Percentiles rank a stretch among this genome's conserved stretches.
These are phyloP conservation scores for Dunaliella primolecta DNA, from an alignment of 139 green algal genomes.

Conservation along the genomic window DNA sequence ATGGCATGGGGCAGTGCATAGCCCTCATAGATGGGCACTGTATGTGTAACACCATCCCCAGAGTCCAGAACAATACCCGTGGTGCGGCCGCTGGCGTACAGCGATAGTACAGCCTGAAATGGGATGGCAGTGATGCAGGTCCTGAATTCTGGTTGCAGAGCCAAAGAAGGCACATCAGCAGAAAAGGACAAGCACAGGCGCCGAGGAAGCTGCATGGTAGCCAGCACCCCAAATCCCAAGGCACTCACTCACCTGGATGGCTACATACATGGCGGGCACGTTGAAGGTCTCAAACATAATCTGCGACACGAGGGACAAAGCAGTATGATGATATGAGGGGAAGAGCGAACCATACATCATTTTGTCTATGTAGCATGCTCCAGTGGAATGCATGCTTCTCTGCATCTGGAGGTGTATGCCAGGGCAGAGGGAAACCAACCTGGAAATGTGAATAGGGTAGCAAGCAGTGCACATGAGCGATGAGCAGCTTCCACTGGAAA, in stretches of 20 bases:
- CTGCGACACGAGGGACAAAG: slow-evolving; percentile 45
- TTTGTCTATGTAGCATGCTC: too few relatives aligned
- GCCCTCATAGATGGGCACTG: slow-evolving; percentile 97
- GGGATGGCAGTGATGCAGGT: neutral
- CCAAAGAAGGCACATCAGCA: neutral
- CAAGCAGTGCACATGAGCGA: too few relatives aligned
- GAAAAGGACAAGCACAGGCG: neutral
- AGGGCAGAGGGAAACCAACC: too few relatives aligned
- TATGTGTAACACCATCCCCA: slow-evolving; percentile 96
- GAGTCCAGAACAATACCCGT: slow-evolving; percentile 98
- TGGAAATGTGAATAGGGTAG: too few relatives aligned
- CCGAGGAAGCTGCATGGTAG: neutral
- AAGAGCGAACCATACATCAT: too few relatives aligned
- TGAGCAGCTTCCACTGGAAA: too few relatives aligned
- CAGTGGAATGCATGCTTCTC: neutral
- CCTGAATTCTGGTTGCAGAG: neutral
- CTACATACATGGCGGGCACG: slow-evolving; percentile 95
- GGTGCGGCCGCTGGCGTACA: slow-evolving; percentile 96
- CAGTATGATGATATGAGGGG: neutral
- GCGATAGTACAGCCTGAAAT: slow-evolving; percentile 92
- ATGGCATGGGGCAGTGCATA: slow-evolving; percentile 97
- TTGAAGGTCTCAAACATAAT: slow-evolving; percentile 99
- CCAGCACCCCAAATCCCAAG: neutral
- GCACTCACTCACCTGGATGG: slow-evolving; percentile 66
- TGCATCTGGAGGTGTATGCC: too few relatives aligned